Percentiles rank a stretch among this genome's conserved stretches.
These are phyloP conservation scores for Vaccinium vitisidaea DNA, from an alignment of 148 eudicot species.

Conservation along the genomic window DNA sequence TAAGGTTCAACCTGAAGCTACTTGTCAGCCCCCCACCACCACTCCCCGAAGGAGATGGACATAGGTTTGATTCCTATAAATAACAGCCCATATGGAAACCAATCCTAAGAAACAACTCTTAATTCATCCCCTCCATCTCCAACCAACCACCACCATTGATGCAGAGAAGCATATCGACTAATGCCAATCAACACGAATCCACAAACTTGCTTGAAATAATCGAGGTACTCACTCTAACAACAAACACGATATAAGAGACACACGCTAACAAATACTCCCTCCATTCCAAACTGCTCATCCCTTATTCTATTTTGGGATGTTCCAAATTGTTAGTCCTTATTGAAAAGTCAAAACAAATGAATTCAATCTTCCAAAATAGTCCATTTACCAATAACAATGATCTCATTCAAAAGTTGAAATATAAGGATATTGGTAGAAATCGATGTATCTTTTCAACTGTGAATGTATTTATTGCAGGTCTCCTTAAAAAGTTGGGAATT, in stretches of 20 bases:
- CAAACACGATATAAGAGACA: neutral
- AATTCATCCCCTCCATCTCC: neutral
- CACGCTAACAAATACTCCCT: neutral
- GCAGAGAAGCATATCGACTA: neutral
- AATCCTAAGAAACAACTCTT: neutral
- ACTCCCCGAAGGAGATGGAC: neutral
- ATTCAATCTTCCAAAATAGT: no score
- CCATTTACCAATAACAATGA: no score
- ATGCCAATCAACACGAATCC: neutral
- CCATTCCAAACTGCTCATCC: no score
- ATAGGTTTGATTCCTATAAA: neutral
- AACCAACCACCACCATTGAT: neutral
- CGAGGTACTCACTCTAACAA: neutral
- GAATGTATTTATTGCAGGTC: no score
- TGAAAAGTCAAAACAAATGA: no score
- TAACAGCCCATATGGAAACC: neutral
- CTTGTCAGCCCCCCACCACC: neutral
- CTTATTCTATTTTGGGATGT: no score
- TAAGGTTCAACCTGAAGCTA: neutral
- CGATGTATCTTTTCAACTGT: no score
- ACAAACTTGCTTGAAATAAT: neutral
- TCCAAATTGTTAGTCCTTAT: no score
- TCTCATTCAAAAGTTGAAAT: no score
- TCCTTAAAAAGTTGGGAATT: no score
- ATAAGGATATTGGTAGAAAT: no score